Percentiles rank a stretch among this genome's conserved stretches.
These are phyloP conservation scores for Eleusine coracana DNA, from an alignment of 176 grass and related monocot species.

Conservation along the genomic window DNA sequence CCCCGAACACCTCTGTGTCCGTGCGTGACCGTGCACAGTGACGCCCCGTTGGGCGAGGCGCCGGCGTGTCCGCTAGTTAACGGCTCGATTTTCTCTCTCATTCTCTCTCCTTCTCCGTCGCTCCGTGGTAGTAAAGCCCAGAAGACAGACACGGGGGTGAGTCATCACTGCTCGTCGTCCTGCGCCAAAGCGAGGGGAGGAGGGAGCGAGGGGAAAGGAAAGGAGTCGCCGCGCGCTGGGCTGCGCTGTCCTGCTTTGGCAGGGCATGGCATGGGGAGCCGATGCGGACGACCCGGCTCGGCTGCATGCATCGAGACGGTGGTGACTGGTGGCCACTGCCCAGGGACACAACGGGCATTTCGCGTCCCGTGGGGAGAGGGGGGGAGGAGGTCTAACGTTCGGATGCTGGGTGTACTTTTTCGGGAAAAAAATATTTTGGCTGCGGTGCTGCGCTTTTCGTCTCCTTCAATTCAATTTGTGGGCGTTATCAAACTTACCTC, in stretches of 20 bases:
- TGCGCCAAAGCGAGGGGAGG: not conserved
- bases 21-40: constrained; percentile 23
- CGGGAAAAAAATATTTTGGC: not conserved
- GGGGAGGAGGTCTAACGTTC: not conserved
- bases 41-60: not conserved
- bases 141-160: constrained; percentile 5
- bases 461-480: not conserved
- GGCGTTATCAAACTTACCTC: no score
- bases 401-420: not conserved
- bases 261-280: constrained; percentile 38
- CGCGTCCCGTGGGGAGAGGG: not conserved
- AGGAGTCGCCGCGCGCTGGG: not conserved
- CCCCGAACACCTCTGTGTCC: not conserved
- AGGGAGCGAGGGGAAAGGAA: not conserved
- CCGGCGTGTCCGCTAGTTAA: constrained; percentile 43
- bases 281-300: constrained; percentile 20
- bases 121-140: not conserved
- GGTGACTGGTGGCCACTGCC: not conserved
- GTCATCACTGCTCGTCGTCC: constrained; percentile 9
- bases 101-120: not conserved
- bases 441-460: not conserved
- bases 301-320: constrained; percentile 7
- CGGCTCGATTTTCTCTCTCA: constrained; percentile 45
- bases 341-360: not conserved
- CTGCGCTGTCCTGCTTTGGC: constrained; percentile 56